Evolutionary conservation across 108 stramenopile genomes (phyloP).

Genomic region (Epithemia pelagica): DNA sequence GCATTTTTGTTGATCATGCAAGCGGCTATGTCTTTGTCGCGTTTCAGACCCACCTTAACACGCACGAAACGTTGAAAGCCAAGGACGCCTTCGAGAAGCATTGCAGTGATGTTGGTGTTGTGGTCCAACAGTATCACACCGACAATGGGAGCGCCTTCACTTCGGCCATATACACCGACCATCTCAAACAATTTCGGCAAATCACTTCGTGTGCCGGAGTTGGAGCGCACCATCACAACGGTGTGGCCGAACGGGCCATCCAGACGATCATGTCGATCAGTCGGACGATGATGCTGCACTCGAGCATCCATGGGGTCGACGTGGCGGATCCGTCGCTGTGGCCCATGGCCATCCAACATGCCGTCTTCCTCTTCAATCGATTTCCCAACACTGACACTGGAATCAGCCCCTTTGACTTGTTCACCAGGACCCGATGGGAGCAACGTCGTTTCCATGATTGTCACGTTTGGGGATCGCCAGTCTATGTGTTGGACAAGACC

Average conservation of each 20-base stretch:
- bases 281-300: slow-evolving; percentile 26
- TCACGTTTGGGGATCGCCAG: slow-evolving; percentile 36
- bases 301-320: slow-evolving; percentile 19
- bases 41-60: neutral
- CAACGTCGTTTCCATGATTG: slow-evolving; percentile 3
- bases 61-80: slow-evolving; percentile 7
- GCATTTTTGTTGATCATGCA: slow-evolving; percentile 26
- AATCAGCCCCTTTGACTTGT: slow-evolving; percentile 19
- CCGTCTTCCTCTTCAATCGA: slow-evolving; percentile 7
- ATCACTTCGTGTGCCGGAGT: no score
- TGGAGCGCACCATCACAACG: no score
- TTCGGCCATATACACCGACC: slow-evolving; percentile 1
- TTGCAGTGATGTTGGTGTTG: slow-evolving; percentile 12
- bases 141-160: slow-evolving; percentile 6
- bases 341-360: slow-evolving; percentile 10
- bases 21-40: slow-evolving; percentile 5
- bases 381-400: neutral
- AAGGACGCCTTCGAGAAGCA: slow-evolving; percentile 5
- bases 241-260: slow-evolving; percentile 28
- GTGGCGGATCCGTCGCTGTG: neutral
- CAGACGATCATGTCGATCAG: slow-evolving; percentile 20
- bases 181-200: slow-evolving; percentile 15
- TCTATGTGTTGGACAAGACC: slow-evolving; percentile 18
- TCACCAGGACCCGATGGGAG: slow-evolving; percentile 10
- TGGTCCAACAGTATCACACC: slow-evolving; percentile 2